Base-by-base conservation (phyloP, 2,329 filamentous ascomycete species). In the Epichloe gansuensis region DNA sequence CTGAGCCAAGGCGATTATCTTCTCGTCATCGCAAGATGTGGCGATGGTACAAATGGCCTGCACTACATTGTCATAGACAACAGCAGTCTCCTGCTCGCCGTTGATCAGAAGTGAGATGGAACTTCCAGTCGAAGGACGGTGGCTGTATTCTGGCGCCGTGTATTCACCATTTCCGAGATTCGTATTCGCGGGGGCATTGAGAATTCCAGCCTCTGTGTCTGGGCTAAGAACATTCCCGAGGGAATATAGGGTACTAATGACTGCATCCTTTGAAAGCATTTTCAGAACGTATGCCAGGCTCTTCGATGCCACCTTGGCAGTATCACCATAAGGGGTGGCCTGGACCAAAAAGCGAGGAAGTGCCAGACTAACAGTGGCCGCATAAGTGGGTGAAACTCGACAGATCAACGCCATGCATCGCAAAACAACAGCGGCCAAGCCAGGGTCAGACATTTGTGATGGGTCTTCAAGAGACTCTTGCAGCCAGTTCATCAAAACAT, bases 171-270 rank as follows among this genome's bases (percentile, higher is more conserved):
- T 69, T 53, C 64, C 66, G 21, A 59, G 60, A 38, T 73, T 69
- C 5, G 70, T 71, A 55, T 75, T 76, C 38, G 66, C 58, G 35
- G 68, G 66, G 4, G 76, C 76, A 57, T 84, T 81, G 35, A 73
- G 72, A 51, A 76, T 70, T 44, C 69, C 72, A 42, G 73, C 70
- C 53, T 78, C 79, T 13, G 75, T 74, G 46, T 79, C 81, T 5
- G 89, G 84, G 59, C 89, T 96, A 13, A 98, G 75, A 4, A 95
- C 85, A 64, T 98, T 98, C 21, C 93, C 93, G n/a, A 98, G 76
- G 0, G 89, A 93, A 68, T 98, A 98, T 9, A 98, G 74, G 1
- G 90, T 97, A 5, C 90, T 95, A 58, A 98, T 97, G 38, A 95
- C 80, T 38, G 89, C 85, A 71, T 98, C 93, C 60, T 95, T 87